Percentiles rank a stretch among this genome's conserved stretches.
Evolutionary conservation across 768 basidiomycete genomes (phyloP).

Genomic region (Xanthoconium purpureum): DNA sequence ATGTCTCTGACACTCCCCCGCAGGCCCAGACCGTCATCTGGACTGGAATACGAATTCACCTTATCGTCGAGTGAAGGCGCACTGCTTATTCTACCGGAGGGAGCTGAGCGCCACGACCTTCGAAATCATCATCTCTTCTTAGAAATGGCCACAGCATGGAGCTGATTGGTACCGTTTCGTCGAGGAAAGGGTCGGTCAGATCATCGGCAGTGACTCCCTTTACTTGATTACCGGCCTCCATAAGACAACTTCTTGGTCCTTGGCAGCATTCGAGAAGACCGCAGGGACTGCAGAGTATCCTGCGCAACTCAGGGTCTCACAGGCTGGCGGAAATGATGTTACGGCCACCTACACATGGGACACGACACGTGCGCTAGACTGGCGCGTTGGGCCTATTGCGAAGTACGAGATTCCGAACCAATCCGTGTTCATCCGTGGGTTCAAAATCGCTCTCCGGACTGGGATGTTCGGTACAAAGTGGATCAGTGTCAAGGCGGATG

Average conservation of each 20-base stretch:
- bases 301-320: constrained; percentile 7
- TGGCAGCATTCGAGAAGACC: constrained; percentile 19
- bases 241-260: constrained; percentile 24
- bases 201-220: constrained; percentile 23
- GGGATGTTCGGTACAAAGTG: neutral
- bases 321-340: neutral
- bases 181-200: constrained; percentile 12
- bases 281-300: neutral
- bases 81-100: constrained; percentile 33
- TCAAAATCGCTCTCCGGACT: constrained; percentile 17
- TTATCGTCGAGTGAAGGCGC: constrained; percentile 26
- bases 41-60: constrained; percentile 4
- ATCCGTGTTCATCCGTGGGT: constrained; percentile 27
- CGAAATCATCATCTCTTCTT: constrained; percentile 17
- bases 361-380: constrained; percentile 1
- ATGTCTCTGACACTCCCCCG: neutral
- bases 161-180: constrained; percentile 29
- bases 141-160: constrained; percentile 20
- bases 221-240: constrained; percentile 25
- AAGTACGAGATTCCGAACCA: constrained; percentile 16
- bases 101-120: constrained; percentile 22
- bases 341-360: constrained; percentile 11
- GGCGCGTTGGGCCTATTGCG: constrained; percentile 8
- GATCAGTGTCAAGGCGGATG: neutral
- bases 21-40: neutral